These are phyloP conservation scores for Boletus insuetus DNA, from an alignment of 768 basidiomycete species.

Conservation along the genomic window DNA sequence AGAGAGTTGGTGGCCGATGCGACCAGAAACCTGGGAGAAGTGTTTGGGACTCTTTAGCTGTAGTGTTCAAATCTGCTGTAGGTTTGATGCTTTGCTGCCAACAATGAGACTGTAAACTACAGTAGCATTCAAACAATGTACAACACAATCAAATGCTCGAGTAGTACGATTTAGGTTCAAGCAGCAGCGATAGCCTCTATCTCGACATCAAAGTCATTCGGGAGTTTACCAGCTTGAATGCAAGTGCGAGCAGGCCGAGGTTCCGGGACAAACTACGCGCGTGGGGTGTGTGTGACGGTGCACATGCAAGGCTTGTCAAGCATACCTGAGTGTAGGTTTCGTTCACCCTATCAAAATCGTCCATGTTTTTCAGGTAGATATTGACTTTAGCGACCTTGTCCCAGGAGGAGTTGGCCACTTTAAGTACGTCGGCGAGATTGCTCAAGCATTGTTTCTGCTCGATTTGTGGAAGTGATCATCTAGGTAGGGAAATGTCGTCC, in stretches of 20 bases:
- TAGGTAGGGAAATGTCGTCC: not conserved
- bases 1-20: constrained; percentile 39
- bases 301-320: not conserved
- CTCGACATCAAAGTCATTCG: constrained; percentile 69
- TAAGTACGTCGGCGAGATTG: constrained; percentile 53
- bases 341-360: constrained; percentile 55
- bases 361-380: constrained; percentile 61
- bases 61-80: not conserved
- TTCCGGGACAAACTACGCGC: constrained; percentile 41
- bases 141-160: not conserved
- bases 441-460: constrained; percentile 53
- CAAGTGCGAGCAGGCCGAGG: constrained; percentile 74
- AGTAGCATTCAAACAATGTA: not conserved
- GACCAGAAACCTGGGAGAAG: constrained; percentile 32
- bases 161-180: constrained; percentile 2
- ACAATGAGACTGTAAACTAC: not conserved
- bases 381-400: constrained; percentile 58
- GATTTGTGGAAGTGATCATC: not conserved
- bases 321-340: constrained; percentile 53
- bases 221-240: constrained; percentile 70
- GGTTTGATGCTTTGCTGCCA: not conserved
- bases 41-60: constrained; percentile 22
- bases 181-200: constrained; percentile 63
- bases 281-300: not conserved
- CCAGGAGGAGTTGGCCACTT: constrained; percentile 56